Evolutionary conservation across 305 asterid species (phyloP), one percentile per base, ranked within the genome.

Genomic region (Rubia peregrina): DNA sequence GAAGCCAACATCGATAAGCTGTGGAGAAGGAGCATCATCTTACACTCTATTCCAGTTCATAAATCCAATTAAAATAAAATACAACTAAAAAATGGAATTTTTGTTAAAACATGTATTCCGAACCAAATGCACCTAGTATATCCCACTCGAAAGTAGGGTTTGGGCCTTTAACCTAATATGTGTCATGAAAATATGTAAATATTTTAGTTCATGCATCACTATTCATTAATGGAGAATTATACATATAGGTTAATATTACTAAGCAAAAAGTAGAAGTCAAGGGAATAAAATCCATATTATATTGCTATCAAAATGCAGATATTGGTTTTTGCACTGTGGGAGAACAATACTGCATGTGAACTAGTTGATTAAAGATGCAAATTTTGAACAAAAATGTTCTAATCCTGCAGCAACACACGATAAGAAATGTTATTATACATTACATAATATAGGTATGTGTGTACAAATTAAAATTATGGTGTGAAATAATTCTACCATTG

Each of bases 1-100:
- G 81, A 84, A 82, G 41, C 99, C 98, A 62, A 95, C 85, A 78
- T 86, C 73, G 81, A 95, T 92, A 78, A 95, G 89, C 99, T 95
- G 97, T 91, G 83, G 77, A 81, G 70, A 79, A 67, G 55, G 44
- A 79, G 71, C 70, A 73, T 75, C 74, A 51, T 26, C 49, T 67
- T 71, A 61, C 46, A 48, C 64, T 63, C 74, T 66, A 22, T 51
- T 53, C 66, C 24, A 73, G 72, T 56, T 65, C 67, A 73, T 65
- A 46, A 63, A 30, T 7, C 44, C 9, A 6, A 61, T 6, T 57
- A 61, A 16, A 61, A 33, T 26, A 16, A 7, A 30, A 61, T 2
- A 61, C 67, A 40, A 71, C 57, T 51, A 51, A 2, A 51, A 51
- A 21, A 51, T 48, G 7, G 13, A 48, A 46, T 30, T 30, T 30